Evolutionary conservation across 1,284 basidiomycete species (phyloP), one percentile per base, ranked within the genome.

Genomic region (Ustilago curta): DNA sequence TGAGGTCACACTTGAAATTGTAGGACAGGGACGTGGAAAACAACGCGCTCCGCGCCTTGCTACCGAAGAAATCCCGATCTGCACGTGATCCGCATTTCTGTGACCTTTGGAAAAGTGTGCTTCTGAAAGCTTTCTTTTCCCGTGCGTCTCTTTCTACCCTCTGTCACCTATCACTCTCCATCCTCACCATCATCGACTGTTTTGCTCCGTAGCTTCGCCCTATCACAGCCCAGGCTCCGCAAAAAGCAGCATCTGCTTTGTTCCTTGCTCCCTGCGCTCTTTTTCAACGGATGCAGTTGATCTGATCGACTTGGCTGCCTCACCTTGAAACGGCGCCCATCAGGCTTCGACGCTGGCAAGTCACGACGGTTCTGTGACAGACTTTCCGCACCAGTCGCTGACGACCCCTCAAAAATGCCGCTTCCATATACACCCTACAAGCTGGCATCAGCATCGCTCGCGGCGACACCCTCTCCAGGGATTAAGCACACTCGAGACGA

Each of bases 361-460:
- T 21, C 42, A 27, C 14, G 31, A 4, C n/a, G 11, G 2, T 31
- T 35, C 44, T 12, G 32, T 32, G 19, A 9, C 27, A n/a, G 16
- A 12, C 29, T 18, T 31, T 5, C 53, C 8, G 27, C 27, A 27
- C 27, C 27, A 7, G 3, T 27, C 27, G 27, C 7, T 7, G 27
- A 27, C 27, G 27, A 4, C 27, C 45, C 8, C 7, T 8, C 4
- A 19, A 42, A 8, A 8, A 75, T 75, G 72, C 67, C 72, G 40
- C 59, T 75, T 21, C 67, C 67, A 43, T 75, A 75, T 12, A 70
- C 72, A 8, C 72, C 72, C 4, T 75, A 75, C 52, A 66, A 70
- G 54, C 72, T 75, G 16, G 67, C 72, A 1, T 67, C 67, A 45
- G 72, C 72, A n/a, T 60, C 72, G 21, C 42, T 75, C 29, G 52